Conservation (phyloP, 306 rosid species). For the Fragaria ananassa region DNA sequence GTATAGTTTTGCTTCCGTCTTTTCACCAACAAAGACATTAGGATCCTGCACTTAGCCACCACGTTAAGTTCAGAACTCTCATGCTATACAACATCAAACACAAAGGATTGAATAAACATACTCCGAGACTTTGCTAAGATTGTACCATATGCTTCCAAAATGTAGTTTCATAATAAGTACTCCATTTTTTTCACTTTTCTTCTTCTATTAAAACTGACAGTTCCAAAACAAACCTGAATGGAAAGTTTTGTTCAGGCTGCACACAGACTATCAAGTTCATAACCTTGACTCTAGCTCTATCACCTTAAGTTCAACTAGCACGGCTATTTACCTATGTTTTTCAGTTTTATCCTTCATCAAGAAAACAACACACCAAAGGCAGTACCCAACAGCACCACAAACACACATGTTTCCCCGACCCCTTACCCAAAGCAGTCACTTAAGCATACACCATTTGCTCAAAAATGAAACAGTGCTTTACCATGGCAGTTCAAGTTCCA, state of each 20-base stretch:
- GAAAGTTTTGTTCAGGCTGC: not conserved
- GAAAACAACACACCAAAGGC: not conserved
- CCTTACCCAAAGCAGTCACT: not conserved
- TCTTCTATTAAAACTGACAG: not conserved
- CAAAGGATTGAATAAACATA: not conserved
- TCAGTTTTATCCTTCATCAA: not conserved
- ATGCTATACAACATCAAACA: not conserved
- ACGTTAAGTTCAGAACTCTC: not conserved
- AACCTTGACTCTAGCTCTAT: not conserved
- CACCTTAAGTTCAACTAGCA: not conserved
- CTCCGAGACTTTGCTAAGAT: not conserved
- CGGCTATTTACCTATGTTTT: not conserved
- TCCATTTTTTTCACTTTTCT: not conserved
- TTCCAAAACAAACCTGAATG: not conserved
- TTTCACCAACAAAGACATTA: conserved; percentile 53
- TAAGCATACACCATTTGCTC: not conserved
- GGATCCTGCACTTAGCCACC: conserved; percentile 53
- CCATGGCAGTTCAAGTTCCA: not conserved
- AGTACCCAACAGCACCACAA: not conserved
- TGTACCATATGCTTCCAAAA: not conserved
- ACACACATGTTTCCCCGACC: not conserved
- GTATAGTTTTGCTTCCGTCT: conserved; percentile 67
- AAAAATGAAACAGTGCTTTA: not conserved
- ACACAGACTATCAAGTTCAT: not conserved
- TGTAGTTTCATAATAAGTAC: not conserved